phyloP scores from a whole-genome alignment of 2,329 filamentous ascomycete genomes.

The Colletotrichum zoysiae region DNA sequence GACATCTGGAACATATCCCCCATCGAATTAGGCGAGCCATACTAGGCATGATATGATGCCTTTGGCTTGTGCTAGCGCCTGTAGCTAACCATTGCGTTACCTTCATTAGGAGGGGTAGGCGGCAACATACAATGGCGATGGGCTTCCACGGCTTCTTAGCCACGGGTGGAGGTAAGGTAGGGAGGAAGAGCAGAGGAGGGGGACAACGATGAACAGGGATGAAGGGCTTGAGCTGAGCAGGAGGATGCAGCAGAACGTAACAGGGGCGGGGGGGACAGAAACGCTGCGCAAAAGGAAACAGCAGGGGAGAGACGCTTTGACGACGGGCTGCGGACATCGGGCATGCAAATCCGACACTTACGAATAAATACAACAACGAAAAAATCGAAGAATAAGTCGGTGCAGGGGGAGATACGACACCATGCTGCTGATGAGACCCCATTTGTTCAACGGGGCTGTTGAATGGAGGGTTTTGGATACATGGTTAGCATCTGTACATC shows the following conservation, averaged over 20 bases:
- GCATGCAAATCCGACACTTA: slow-evolving; percentile 26
- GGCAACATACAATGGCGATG: slow-evolving; percentile 4
- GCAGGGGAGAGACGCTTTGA: slow-evolving; percentile 28
- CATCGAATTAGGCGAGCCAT: slow-evolving; percentile 16
- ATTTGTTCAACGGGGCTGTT: not conserved
- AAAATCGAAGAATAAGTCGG: too few relatives aligned
- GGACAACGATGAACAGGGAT: not conserved
- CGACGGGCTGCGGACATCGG: slow-evolving; percentile 7
- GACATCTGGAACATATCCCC: not conserved
- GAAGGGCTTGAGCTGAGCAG: not conserved
- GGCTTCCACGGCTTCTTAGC: slow-evolving; percentile 1
- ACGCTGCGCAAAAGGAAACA: slow-evolving; percentile 2
- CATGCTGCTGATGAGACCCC: not conserved
- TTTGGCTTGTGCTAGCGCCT: slow-evolving; percentile 12
- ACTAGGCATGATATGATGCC: not conserved
- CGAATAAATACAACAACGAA: not conserved
- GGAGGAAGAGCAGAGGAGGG: slow-evolving; percentile 7
- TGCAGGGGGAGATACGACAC: not conserved
- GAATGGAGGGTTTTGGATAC: not conserved
- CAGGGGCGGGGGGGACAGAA: not conserved
- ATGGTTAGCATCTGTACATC: too few relatives aligned
- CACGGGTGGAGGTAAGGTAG: not conserved
- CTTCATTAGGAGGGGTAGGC: slow-evolving; percentile 25
- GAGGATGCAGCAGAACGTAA: not conserved
- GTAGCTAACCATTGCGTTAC: slow-evolving; percentile 32